Base-by-base conservation (phyloP, 2,329 filamentous ascomycete species). In the Pezicula carpinea region DNA sequence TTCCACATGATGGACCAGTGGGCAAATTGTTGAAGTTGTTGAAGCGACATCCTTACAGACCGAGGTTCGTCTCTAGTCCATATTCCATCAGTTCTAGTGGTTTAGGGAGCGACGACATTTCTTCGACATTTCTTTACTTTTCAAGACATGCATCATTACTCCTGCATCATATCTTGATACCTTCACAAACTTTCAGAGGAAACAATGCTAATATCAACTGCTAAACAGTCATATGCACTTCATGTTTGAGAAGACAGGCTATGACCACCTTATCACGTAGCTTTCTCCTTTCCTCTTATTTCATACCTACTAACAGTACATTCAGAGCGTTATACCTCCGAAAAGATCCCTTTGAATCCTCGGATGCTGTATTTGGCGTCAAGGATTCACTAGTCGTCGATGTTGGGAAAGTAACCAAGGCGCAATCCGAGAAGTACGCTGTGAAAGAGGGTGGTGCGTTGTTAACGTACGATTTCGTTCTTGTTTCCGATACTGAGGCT, bases 321-420 rank as follows among this genome's bases (percentile, higher is more conserved):
- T 26, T 22, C 39, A 89, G 85, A 3, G 86, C 88, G 0, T 70
- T 95, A 0, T 95, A 92, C 60, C 71, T 91, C 46, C 80, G 85
- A 3, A 83, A 82, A 39, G 87, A 92, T 57, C 85, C 85, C 1
- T 93, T 92, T 62, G 87, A 92, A 69, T 87, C 80, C 1, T 87
- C 85, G 0, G 89, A 95, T 61, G 87, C 88, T 0, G 89, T 95
- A 1, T 95, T 95, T 58, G 89, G 89, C 17, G 88, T 95, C 48
- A 95, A 95, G 65, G 76, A 89, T 62, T 88, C 84, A 22, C 72
- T 95, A 11, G 69, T 89, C n/a, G 74, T 89, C 13, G 84, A 88
- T 54, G 69, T 80, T 67, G 56, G 73, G 51, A 68, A 75, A 59
- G 70, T 80, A 55, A 42, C 71, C 68, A 66, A 63, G 29, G 73